phyloP scores from a whole-genome alignment of 805 yeast species.

The Wickerhamiella azyma region DNA sequence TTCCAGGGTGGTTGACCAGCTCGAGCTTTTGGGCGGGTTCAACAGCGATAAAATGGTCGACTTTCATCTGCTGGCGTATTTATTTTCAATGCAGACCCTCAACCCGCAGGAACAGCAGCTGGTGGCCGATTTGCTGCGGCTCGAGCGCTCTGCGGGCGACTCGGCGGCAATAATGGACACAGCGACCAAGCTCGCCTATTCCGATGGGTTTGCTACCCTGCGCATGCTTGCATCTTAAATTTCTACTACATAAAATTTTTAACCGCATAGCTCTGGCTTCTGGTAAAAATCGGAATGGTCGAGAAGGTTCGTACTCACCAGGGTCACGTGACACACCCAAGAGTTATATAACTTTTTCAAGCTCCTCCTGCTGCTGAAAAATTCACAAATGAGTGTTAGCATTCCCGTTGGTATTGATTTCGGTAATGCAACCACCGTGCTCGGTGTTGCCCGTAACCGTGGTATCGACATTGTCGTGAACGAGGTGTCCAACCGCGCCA shows the following conservation, averaged over 20 bases:
- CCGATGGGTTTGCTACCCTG: slow-evolving; percentile 16
- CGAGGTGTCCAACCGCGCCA: slow-evolving; percentile 95
- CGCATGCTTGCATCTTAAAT: slow-evolving; percentile 12
- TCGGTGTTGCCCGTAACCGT: slow-evolving; percentile 90
- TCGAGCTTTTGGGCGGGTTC: slow-evolving; percentile 26
- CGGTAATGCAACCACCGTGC: slow-evolving; percentile 86
- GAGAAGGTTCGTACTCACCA: not conserved
- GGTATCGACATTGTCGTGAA: slow-evolving; percentile 97
- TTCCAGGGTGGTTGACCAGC: slow-evolving; percentile 36
- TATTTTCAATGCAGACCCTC: slow-evolving; percentile 44
- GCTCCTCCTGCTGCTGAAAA: not conserved
- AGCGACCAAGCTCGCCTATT: slow-evolving; percentile 13
- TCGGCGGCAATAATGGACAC: slow-evolving; percentile 25
- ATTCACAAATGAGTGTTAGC: slow-evolving; percentile 19
- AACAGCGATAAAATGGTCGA: slow-evolving; percentile 33
- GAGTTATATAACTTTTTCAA: not conserved
- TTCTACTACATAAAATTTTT: not conserved
- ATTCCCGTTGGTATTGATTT: slow-evolving; percentile 79
- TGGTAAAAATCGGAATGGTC: not conserved
- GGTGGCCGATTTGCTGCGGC: slow-evolving; percentile 27
- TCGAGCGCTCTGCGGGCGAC: slow-evolving; percentile 1
- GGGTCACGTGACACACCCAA: not conserved
- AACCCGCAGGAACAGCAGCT: slow-evolving; percentile 39
- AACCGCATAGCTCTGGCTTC: too few species aligned
- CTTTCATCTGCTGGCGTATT: slow-evolving; percentile 59